Base-by-base conservation (phyloP, 139 green algal genomes). In the Medakamo hakoo region DNA sequence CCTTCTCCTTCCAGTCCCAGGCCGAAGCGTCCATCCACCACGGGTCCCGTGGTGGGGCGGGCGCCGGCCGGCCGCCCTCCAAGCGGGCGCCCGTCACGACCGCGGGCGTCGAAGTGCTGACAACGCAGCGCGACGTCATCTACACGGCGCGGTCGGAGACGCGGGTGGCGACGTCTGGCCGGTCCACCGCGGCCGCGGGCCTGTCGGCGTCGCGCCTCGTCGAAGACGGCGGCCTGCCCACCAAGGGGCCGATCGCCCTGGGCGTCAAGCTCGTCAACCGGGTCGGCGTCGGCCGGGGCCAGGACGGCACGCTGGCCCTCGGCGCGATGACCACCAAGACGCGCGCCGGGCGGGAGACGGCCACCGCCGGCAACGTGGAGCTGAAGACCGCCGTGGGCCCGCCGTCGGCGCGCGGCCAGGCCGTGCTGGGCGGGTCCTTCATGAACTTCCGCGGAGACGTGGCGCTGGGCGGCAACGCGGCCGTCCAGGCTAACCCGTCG, bases 131-230 rank as follows among this genome's bases (percentile, higher is more conserved):
- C 31, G 79, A 92, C 64, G 64, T 84, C 32, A 67, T 83, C 29
- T 93, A 85, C 77, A 88, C 82, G 2, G 59, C 71, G 22, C 73
- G 77, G 49, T 30, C 68, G 1, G 83, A 92, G 68, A 85, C 74
- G 26, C 78, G 81, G 49, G 59, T 79, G 29, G 77, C 73, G 55
- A 80, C 62, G 22, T 55, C 62, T 28, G 27, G 21, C 19, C 62
- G 62, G 49, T 71, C 76, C 69, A 83, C 74, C 64, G 64, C 69
- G 19, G 62, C 69, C 2, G 25, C 70, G 26, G 79, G 77, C 27
- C 24, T 75, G 49, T 55, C 75, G 27, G 71, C 61, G 4, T 63
- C 60, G 40, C 73, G 78, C 68, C 61, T 84, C 20, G 68, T 62
- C 5, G 76, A 84, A 22, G 75, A 78, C 55, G 77, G 68, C 55